Evolutionary conservation across 306 rosid species (phyloP), one percentile per base, ranked within the genome.

Genomic region (Ormosia emarginata): DNA sequence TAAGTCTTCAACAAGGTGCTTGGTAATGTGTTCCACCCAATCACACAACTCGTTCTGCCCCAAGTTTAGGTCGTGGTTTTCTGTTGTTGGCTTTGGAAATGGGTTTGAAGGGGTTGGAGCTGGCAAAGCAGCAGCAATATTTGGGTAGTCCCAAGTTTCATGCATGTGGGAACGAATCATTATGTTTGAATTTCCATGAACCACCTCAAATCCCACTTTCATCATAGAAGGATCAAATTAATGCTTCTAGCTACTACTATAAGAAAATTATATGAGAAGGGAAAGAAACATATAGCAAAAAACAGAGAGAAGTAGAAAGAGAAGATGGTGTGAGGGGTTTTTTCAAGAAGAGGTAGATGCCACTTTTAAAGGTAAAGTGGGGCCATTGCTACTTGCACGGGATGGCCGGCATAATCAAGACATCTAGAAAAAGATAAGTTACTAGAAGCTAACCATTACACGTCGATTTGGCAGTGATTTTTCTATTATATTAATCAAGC

Each of bases 321-420:
- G 87, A 44, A 7, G 41, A 1, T 46, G 29, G 56, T 30, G 55
- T 32, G 72, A 30, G 53, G 79, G 53, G 89, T 89, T 80, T 43
- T 81, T 65, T 65, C 36, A 75, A 55, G 76, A 78, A 77, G 87
- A 77, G 88, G 68, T n/a, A 80, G 55, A 40, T 56, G 81, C 46
- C 74, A 61, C 63, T 80, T 91, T 84, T 90, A 90, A 85, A 87
- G 88, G 86, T 34, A 64, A 79, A 81, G 4, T 67, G 40, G 15
- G 55, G 74, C 3, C 49, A 72, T 69, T 86, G 80, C 65, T 11
- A 57, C 73, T 72, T 80, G 78, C 75, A 64, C 18, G 67, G 82
- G 64, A 85, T 81, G 91, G 97, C 97, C 98, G 95, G 97, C 97
- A 90, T 85, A 85, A 73, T 77, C 41, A 83, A 88, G 89, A 64